Conservation (phyloP, 1,139 yeast species). For the Blastobotrys persicus region DNA sequence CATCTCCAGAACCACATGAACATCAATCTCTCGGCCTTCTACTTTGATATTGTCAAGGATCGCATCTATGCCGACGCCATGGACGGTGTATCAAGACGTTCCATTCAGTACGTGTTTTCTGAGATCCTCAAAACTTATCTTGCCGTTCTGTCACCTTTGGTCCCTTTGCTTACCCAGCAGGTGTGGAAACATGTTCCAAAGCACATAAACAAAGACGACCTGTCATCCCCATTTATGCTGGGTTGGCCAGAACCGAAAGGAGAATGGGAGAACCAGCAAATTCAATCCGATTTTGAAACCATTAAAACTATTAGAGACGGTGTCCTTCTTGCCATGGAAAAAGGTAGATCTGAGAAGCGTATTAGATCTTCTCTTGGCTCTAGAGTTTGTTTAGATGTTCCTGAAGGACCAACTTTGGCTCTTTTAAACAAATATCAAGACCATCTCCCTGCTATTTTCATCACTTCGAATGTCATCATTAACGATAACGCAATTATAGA, state of each 20-base stretch:
- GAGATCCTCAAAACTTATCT: constrained; percentile 62
- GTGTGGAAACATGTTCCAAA: constrained; percentile 64
- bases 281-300: constrained; percentile 37
- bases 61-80: constrained; percentile 68
- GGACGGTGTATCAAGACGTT: constrained; percentile 52
- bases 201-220: constrained; percentile 34
- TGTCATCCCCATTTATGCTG: constrained; percentile 54
- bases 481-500: constrained; percentile 22
- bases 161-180: constrained; percentile 84
- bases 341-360: constrained; percentile 46
- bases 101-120: constrained; percentile 69
- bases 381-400: constrained; percentile 42
- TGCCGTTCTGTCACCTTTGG: constrained; percentile 70
- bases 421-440: constrained; percentile 29
- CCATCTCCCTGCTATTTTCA: constrained; percentile 53
- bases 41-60: constrained; percentile 86
- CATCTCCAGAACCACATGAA: constrained; percentile 70
- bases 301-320: constrained; percentile 50
- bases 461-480: constrained; percentile 58
- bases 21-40: constrained; percentile 71
- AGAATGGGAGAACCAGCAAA: constrained; percentile 39
- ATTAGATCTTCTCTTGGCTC: constrained; percentile 69
- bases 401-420: constrained; percentile 18
- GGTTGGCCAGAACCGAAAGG: constrained; percentile 40
- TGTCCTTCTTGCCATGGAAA: constrained; percentile 49